These are phyloP conservation scores for Cystobasidium pallidum DNA, from an alignment of 1,284 basidiomycete species.

Conservation along the genomic window DNA sequence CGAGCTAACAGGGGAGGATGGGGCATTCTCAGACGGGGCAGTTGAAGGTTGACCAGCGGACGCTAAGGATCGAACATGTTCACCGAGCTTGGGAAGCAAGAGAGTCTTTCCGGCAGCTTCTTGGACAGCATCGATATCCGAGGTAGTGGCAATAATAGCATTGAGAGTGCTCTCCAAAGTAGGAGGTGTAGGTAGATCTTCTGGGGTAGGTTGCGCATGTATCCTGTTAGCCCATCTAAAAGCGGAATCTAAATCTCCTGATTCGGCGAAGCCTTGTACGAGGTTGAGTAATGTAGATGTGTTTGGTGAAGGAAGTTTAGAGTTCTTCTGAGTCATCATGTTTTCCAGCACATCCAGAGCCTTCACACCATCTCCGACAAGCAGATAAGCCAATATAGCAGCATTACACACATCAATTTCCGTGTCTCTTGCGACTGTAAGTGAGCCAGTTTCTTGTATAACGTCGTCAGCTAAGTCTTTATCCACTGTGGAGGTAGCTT, in stretches of 20 bases:
- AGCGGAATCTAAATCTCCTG: conserved; percentile 37
- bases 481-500: conserved; percentile 1
- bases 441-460: conserved; percentile 5
- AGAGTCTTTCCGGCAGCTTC: conserved; percentile 27
- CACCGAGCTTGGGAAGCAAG: conserved; percentile 21
- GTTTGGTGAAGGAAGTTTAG: conserved; percentile 6
- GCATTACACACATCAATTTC: conserved; percentile 34
- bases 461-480: conserved; percentile 1
- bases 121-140: conserved; percentile 17
- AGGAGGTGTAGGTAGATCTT: conserved; percentile 35
- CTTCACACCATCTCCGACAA: conserved; percentile 7
- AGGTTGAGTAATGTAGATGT: conserved; percentile 20
- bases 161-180: conserved; percentile 37
- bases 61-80: not conserved
- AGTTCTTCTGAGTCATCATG: conserved; percentile 26
- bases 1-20: conserved; percentile 7
- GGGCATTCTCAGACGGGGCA: not conserved
- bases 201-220: conserved; percentile 27
- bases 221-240: conserved; percentile 42
- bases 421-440: not conserved
- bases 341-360: conserved; percentile 25
- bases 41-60: not conserved
- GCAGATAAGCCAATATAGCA: conserved; percentile 25
- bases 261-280: conserved; percentile 33
- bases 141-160: conserved; percentile 31